A percentile compares a stretch with the other conserved stretches of the same genome.
Evolutionary conservation across 345 rosid genomes (phyloP).

Genomic region (Eucalyptus pumila): DNA sequence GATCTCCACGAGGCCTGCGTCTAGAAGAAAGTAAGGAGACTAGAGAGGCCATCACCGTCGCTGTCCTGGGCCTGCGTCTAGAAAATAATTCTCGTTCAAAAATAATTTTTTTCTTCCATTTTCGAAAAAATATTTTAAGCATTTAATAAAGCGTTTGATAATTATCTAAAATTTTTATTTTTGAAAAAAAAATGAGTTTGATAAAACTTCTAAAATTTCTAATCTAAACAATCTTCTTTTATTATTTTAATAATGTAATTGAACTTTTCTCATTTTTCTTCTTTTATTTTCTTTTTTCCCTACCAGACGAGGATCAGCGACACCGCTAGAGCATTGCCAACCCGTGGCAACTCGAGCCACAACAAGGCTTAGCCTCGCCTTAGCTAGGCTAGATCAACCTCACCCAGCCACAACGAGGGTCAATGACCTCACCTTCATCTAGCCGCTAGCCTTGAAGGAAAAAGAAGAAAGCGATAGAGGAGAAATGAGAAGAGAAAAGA

Average conservation of each 20-base stretch:
- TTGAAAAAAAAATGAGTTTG: fast-evolving
- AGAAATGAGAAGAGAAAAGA: no score
- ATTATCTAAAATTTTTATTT: no score
- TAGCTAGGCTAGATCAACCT: no score
- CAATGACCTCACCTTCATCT: fast-evolving
- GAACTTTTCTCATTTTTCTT: background rate
- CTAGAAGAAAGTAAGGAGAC: background rate
- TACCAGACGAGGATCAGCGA: fast-evolving
- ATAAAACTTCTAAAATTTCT: no score
- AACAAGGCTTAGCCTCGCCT: fast-evolving
- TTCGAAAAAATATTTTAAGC: no score
- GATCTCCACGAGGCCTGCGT: background rate
- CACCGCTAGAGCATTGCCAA: fast-evolving
- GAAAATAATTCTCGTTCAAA: no score
- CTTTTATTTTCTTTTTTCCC: no score
- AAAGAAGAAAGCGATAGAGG: no score
- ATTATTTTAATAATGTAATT: no score
- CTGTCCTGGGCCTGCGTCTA: background rate
- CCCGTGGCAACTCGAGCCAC: fast-evolving
- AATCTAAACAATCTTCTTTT: no score
- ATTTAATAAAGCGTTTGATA: no score
- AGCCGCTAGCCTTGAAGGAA: fast-evolving
- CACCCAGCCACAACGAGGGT: fast-evolving
- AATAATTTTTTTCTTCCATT: no score
- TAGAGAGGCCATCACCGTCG: background rate